Evolutionary conservation across 2,329 filamentous ascomycete genomes (phyloP).

Genomic region (Aspergillus sp.): DNA sequence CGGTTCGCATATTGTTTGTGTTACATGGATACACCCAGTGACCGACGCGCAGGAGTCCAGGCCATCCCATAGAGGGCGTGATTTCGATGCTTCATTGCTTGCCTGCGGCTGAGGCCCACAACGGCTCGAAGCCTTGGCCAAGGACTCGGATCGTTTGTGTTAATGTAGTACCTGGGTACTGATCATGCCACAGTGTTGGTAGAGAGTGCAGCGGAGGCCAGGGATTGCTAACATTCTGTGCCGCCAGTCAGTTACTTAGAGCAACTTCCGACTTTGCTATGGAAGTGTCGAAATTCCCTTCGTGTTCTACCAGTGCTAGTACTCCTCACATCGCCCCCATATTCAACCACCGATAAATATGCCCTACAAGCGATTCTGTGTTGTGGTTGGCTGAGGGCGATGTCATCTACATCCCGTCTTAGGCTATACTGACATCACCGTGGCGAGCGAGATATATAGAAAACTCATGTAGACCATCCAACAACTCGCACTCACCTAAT

Average conservation of each 20-base stretch:
- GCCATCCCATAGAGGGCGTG: neutral
- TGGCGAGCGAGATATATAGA: neutral
- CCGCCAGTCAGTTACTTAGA: too few relatives aligned
- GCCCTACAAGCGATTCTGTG: too few relatives aligned
- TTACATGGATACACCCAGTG: neutral
- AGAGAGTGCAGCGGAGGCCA: too few relatives aligned
- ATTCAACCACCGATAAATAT: too few relatives aligned
- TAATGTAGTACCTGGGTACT: too few relatives aligned
- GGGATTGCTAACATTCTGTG: too few relatives aligned
- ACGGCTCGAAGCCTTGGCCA: neutral
- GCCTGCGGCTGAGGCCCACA: neutral
- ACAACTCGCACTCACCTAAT: conserved; percentile 5
- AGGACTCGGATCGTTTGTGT: neutral
- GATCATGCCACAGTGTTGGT: too few relatives aligned
- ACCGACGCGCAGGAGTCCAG: too few relatives aligned
- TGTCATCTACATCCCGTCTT: neutral
- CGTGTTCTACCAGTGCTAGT: too few relatives aligned
- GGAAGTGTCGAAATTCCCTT: too few relatives aligned
- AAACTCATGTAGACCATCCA: neutral
- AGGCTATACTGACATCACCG: conserved; percentile 5
- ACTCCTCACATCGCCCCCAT: too few relatives aligned
- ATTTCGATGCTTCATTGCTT: neutral
- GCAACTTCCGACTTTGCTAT: too few relatives aligned
- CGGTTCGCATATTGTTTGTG: neutral
- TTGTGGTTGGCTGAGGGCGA: neutral